phyloP scores from a whole-genome alignment of 352 stramenopile species.

The Phytophthora idaei region DNA sequence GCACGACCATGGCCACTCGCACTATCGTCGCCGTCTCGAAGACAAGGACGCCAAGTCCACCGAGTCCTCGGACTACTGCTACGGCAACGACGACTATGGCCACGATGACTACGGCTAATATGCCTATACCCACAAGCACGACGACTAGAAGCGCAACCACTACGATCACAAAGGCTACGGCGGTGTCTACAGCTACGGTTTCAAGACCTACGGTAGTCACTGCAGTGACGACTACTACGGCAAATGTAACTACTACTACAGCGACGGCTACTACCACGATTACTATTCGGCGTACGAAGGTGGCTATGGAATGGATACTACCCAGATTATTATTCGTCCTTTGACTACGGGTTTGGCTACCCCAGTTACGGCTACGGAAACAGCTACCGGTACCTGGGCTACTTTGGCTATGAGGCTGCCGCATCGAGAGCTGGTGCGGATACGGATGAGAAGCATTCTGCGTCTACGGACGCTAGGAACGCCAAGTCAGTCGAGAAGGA shows the following conservation, averaged over 20 bases:
- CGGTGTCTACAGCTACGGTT: neutral
- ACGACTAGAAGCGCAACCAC: neutral
- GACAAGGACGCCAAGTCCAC: slow-evolving; percentile 19
- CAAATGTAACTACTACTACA: neutral
- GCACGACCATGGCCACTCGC: slow-evolving; percentile 16
- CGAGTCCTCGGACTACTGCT: slow-evolving; percentile 27
- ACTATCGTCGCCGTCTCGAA: slow-evolving; percentile 29
- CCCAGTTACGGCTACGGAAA: too few species aligned
- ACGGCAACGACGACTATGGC: slow-evolving; percentile 12
- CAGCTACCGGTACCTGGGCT: too few species aligned
- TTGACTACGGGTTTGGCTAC: too few species aligned
- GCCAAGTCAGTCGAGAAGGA: too few species aligned
- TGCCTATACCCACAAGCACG: neutral
- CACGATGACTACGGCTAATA: slow-evolving; percentile 9
- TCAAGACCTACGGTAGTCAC: neutral
- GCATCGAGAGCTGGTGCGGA: too few species aligned
- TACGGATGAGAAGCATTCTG: too few species aligned
- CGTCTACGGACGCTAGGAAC: too few species aligned
- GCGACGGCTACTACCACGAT: neutral
- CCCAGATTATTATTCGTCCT: neutral
- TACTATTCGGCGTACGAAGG: neutral
- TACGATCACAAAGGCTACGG: slow-evolving; percentile 1
- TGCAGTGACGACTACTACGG: neutral
- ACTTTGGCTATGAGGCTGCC: too few species aligned
- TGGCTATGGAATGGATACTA: neutral